Conservation (phyloP, 208 protist genomes). For the Trypanosoma congolense region DNA sequence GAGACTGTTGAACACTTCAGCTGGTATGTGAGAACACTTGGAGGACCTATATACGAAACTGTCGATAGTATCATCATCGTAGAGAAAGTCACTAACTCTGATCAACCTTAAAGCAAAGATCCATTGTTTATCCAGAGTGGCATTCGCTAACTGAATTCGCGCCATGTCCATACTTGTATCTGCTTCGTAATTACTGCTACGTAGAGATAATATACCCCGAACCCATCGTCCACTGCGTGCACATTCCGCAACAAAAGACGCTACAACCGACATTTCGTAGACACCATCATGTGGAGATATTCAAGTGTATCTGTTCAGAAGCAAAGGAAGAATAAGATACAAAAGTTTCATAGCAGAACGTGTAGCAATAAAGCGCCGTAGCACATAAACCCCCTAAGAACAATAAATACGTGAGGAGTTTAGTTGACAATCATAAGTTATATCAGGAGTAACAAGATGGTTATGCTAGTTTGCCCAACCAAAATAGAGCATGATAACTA, state of each 20-base stretch:
- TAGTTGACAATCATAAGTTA: too few relatives aligned
- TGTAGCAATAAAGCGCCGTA: too few relatives aligned
- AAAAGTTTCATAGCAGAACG: slow-evolving; percentile 5
- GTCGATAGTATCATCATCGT: slow-evolving; percentile 10
- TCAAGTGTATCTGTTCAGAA: too few relatives aligned
- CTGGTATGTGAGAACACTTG: slow-evolving; percentile 12
- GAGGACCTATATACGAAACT: slow-evolving; percentile 22
- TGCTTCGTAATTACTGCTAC: slow-evolving; percentile 19
- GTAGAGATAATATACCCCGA: slow-evolving; percentile 60
- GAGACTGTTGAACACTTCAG: slow-evolving; percentile 5
- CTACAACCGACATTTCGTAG: slow-evolving; percentile 45
- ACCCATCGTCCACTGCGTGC: slow-evolving; percentile 54
- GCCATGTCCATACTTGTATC: slow-evolving; percentile 27
- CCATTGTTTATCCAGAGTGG: slow-evolving; percentile 45
- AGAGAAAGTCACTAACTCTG: slow-evolving; percentile 10
- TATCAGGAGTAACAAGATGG: too few relatives aligned
- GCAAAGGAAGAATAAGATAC: slow-evolving; percentile 1
- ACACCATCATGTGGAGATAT: background rate
- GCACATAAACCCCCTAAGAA: too few relatives aligned
- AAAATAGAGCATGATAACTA: too few relatives aligned
- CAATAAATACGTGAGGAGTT: too few relatives aligned
- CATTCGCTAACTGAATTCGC: slow-evolving; percentile 36
- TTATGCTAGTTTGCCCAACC: too few relatives aligned
- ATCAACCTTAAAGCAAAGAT: slow-evolving; percentile 34
- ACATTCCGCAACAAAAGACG: slow-evolving; percentile 64